These are phyloP conservation scores for Suhomyces bribrorum DNA, from an alignment of 1,139 yeast species.

Conservation along the genomic window DNA sequence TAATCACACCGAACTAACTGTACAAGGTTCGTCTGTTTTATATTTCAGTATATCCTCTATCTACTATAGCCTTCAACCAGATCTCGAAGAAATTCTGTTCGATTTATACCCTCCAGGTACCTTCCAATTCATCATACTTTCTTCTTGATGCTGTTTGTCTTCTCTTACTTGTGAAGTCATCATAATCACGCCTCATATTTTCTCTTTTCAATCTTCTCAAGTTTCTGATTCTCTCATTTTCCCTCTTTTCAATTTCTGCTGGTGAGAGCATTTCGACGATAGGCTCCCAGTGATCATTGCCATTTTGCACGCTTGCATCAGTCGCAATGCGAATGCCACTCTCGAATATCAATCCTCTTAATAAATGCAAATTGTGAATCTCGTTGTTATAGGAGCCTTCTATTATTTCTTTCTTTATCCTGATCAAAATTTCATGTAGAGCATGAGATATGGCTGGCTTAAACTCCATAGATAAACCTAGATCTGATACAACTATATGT, in stretches of 20 bases:
- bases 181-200: conserved; percentile 63
- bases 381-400: conserved; percentile 67
- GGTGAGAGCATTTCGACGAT: conserved; percentile 81
- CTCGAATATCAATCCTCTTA: conserved; percentile 46
- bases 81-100: not conserved
- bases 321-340: conserved; percentile 48
- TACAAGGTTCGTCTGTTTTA: too few relatives aligned
- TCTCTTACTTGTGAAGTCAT: conserved; percentile 40
- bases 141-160: conserved; percentile 42
- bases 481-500: conserved; percentile 73
- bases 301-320: conserved; percentile 47
- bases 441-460: conserved; percentile 89
- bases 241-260: conserved; percentile 93
- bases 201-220: conserved; percentile 91
- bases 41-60: too few relatives aligned
- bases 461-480: conserved; percentile 84
- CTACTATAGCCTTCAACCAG: not conserved
- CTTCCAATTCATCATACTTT: conserved; percentile 57
- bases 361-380: conserved; percentile 46
- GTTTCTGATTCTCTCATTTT: conserved; percentile 91
- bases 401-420: conserved; percentile 79
- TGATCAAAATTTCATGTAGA: conserved; percentile 73
- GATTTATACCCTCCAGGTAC: conserved; percentile 25
- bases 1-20: too few relatives aligned
- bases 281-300: conserved; percentile 83